These are phyloP conservation scores for Atkinsonella texensis DNA, from an alignment of 2,329 filamentous ascomycete genomes.

Conservation along the genomic window DNA sequence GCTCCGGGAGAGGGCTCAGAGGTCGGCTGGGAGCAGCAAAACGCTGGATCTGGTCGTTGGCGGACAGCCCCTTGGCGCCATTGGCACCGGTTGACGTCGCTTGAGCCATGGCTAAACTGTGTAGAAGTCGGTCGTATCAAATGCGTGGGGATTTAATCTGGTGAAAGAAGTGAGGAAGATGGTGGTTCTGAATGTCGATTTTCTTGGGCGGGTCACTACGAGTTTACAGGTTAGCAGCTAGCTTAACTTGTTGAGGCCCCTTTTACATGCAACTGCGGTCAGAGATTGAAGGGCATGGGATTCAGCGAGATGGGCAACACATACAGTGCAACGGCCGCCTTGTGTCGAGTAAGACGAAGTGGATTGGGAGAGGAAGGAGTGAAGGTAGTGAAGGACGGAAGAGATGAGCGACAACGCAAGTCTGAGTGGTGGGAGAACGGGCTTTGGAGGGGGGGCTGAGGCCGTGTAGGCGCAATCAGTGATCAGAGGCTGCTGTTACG, in stretches of 20 bases:
- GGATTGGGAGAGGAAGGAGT: neutral
- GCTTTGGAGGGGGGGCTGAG: neutral
- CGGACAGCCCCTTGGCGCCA: constrained; percentile 48
- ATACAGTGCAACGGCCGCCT: neutral
- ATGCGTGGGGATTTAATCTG: neutral
- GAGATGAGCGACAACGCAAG: neutral
- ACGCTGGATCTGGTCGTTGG: constrained; percentile 98
- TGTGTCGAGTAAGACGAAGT: no score
- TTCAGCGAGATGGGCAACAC: neutral
- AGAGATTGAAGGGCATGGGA: neutral
- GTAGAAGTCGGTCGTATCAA: constrained; percentile 6
- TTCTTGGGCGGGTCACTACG: constrained; percentile 7
- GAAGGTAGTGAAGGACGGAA: neutral
- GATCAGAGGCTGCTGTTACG: neutral
- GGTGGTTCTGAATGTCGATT: constrained; percentile 6
- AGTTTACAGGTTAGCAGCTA: constrained; percentile 4
- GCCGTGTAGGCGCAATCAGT: neutral
- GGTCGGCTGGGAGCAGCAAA: constrained; percentile 89
- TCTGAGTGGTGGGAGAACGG: neutral
- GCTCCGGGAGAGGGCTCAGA: constrained; percentile 73
- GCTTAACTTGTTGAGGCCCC: constrained; percentile 3
- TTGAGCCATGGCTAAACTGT: constrained; percentile 34
- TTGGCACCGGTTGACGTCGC: constrained; percentile 36
- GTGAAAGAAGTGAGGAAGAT: neutral
- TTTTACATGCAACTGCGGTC: neutral